Evolutionary conservation across 768 basidiomycete genomes (phyloP), one percentile per base, ranked within the genome.

Genomic region (Auricularia cornea): DNA sequence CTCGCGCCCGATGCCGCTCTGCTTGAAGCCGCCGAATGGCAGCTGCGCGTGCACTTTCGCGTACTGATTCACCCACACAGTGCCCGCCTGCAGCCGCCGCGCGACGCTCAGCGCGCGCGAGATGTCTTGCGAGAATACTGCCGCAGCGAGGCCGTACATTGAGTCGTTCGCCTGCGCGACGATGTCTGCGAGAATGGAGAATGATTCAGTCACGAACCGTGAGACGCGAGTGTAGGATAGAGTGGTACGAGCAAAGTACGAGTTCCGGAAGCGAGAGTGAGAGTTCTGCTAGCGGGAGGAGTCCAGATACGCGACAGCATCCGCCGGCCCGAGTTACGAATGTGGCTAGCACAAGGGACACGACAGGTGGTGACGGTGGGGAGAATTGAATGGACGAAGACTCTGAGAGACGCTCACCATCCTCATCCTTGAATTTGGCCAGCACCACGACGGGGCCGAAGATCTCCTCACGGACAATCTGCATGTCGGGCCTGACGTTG

Each of bases 1-100:
- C 72, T 95, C 93, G 61, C 93, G 86, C 44, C 90, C 88, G 70
- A 91, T 86, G 60, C 94, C 94, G 51, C 89, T 91, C 72, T 92
- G 89, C 76, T 95, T 96, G 79, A 90, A 96, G 28, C 95, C 96
- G 40, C 96, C 95, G 70, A 98, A 98, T 1, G 96, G 96, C 54
- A 94, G 88, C 64, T 95, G 92, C 73, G 91, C 92, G 75, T 84
- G 83, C 62, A 96, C 73, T 12, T 89, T 48, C 70, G 88, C 89
- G 76, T 94, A 95, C 70, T 84, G 84, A 59, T 75, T 69, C 64
- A 87, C 78, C 88, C 89, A 94, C 3, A 81, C 83, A 3, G 91
- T 93, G 35, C 94, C 94, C 3, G 92, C 89, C 69, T 30, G 82
- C 64, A 98, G 77, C 64, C 75, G 80, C 72, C 91, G 86, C 8